Evolutionary conservation across 2,329 filamentous ascomycete genomes (phyloP), one percentile per base, ranked within the genome.

Genomic region (Shiraia sp.): DNA sequence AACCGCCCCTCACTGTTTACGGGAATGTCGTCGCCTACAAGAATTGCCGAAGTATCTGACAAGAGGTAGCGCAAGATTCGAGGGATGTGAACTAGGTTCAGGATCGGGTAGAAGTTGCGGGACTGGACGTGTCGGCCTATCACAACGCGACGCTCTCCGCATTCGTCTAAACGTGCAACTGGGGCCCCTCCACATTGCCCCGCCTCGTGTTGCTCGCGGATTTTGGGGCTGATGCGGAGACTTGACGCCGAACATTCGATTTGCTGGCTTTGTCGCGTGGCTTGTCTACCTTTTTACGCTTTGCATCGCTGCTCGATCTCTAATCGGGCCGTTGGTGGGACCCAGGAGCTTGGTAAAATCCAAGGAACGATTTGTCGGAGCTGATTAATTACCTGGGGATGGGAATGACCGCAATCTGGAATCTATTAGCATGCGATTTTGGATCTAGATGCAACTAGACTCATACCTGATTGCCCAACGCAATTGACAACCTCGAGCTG

Each of bases 401-500:
- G 29, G 63, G 55, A 30, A 69, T 59, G 14, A 69, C 57, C 1
- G 65, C 66, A 47, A 69, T 62, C 66, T 69, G 25, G n/a, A 34
- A 31, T 8, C 24, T 2, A 27, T 57, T 32, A 52, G 47, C 33
- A 17, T 34, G 19, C 16, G 36, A 32, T 23, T 31, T 19, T 25
- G 6, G 6, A 16, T 30, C 29, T 19, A 29, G 6, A 23, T 17
- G 22, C 9, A 16, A 25, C 10, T 8, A 24, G 17, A 24, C 24
- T 24, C 58, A 31, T 48, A 69, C 68, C 61, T 70, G 66, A 38
- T 70, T 69, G 31, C 64, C 66, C 16, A 70, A 55, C 6, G 63
- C 63, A 32, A 69, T 60, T 0, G 68, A 69, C 22, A 72, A 34
- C 34, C 63, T 61, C 36, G 67, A 66, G 26, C 65, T 62, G 42